Base-by-base conservation (phyloP, 495 filamentous ascomycete species). In the Podospora comata region DNA sequence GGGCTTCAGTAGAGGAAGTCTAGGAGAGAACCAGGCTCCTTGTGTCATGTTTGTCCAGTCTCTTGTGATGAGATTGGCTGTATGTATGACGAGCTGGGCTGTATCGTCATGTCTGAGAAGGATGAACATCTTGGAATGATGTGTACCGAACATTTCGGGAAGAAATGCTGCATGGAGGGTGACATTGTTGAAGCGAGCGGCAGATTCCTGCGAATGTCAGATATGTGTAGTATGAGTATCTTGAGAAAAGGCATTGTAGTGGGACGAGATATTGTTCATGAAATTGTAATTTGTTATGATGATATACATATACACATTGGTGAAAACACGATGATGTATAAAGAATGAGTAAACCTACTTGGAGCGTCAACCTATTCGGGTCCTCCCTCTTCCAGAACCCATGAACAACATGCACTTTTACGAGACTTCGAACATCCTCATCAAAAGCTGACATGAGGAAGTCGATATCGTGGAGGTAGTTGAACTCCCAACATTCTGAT, bases 31-130 rank as follows among this genome's bases (percentile, higher is more conserved):
- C 93, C 93, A 97, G 23, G 89, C 86, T 1, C 89, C 93, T 73
- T 97, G 92, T 0, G 87, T 88, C 92, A 97, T 91, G 71, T 94
- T 93, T 7, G 79, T 82, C 93, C 94, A 97, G 79, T 97, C 94
- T 60, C 86, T 83, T 26, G 82, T 75, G 57, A 97, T 93, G 87
- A 97, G 91, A 70, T 97, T 97, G 13, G 92, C 92, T 0, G 94
- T 97, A 68, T 95, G 91, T 54, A 97, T 94, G 19, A 96, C 78
- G 18, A 97, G 79, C 82, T 96, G 90, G 4, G 91, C 91, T 0
- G 83, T 82, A 68, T 90, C 86, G 75, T 96, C 92, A 75, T 90
- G 87, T 9, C 91, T 84, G 61, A 97, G 79, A 7, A 96, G 79
- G 44, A 96, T 82, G 77, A 97, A 88, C 89, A 96, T 94, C 77